Evolutionary conservation across 2,329 filamentous ascomycete genomes (phyloP), one percentile per base, ranked within the genome.

Genomic region (Colletotrichum scovillei): DNA sequence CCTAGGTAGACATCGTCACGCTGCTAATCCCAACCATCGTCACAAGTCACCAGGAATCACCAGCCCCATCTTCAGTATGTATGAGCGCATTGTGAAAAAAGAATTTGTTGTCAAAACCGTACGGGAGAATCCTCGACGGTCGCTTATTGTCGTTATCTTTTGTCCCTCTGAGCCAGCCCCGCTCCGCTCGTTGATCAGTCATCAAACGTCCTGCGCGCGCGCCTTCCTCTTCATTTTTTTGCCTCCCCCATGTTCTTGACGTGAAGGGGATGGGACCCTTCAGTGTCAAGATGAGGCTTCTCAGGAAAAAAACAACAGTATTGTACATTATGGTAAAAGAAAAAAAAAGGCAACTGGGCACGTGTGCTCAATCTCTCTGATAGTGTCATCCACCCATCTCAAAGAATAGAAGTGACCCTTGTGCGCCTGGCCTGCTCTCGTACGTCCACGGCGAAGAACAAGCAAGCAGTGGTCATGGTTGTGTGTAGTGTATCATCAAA

Each of bases 401-500:
- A n/a, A 58, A 63, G 55, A 66, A 71, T 35, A 42, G 58, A 63
- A 67, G 46, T 56, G 42, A 63, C 55, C 63, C 46, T 46, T 55
- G 56, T 55, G 65, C 42, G 64, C 55, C 46, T 42, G 28, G 28
- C 63, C 66, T 72, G 63, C 70, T 67, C 66, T 60, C 42, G 9
- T 49, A 49, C 62, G 38, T 30, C 35, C 46, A 59, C 19, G 59
- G 52, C 28, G 26, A 56, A 46, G 52, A 38, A 56, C 64, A 73
- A 69, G 55, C 66, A 66, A 56, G 32, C 35, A 14, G 26, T 62
- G 62, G 66, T 59, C 64, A 24, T 65, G 53, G 32, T 53, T 52
- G 49, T n/a, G 24, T 70, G 59, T 71, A 69, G 65, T 67, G 64
- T 73, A 71, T 74, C 68, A 74, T 74, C 62, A 72, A 58, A 53